Conservation (phyloP, 139 green algal species). For the Desmodesmus armatus region DNA sequence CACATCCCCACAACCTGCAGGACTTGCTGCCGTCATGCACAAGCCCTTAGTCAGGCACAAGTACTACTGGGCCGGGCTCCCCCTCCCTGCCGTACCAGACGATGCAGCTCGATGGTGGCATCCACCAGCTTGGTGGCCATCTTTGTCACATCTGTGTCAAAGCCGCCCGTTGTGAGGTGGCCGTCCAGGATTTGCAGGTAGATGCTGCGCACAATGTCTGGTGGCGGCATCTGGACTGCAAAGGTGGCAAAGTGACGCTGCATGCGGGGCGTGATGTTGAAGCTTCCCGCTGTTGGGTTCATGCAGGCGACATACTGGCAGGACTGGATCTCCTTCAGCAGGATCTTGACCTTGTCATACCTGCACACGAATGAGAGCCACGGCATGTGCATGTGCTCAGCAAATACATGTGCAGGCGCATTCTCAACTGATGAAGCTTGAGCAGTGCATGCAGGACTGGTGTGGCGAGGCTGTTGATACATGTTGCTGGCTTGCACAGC, state of each 20-base stretch:
- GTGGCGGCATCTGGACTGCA: conserved; percentile 81
- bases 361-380: no score
- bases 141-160: conserved; percentile 75
- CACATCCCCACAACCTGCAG: no score
- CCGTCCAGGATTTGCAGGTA: conserved; percentile 60
- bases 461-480: no score
- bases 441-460: no score
- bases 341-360: conserved; percentile 92
- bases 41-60: not conserved
- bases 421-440: no score
- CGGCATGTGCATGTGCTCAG: not conserved
- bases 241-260: conserved; percentile 95
- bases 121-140: conserved; percentile 83
- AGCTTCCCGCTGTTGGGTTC: conserved; percentile 92
- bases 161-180: conserved; percentile 60
- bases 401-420: no score
- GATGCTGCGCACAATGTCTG: conserved; percentile 79
- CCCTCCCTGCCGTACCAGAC: not conserved
- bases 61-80: not conserved
- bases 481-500: no score
- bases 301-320: conserved; percentile 86
- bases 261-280: conserved; percentile 92
- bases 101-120: conserved; percentile 91
- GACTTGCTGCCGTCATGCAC: no score
- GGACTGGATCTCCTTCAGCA: conserved; percentile 90